Evolutionary conservation across 495 filamentous ascomycete species (phyloP).

Genomic region (Arthonia radiata): DNA sequence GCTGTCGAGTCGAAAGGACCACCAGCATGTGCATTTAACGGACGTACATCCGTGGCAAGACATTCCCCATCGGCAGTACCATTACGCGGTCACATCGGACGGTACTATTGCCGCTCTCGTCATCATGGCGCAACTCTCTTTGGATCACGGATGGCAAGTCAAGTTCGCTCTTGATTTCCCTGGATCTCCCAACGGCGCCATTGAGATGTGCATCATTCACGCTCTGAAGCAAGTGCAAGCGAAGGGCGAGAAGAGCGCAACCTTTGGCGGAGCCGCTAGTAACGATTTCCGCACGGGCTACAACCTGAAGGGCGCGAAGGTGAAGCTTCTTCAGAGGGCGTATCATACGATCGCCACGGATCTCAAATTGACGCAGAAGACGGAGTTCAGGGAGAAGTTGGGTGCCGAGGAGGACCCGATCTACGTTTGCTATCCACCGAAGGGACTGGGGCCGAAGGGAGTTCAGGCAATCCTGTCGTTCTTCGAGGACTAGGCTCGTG

Average conservation of each 20-base stretch:
- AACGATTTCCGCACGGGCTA: constrained; percentile 40
- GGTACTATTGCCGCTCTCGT: constrained; percentile 48
- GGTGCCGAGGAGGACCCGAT: constrained; percentile 51
- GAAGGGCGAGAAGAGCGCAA: constrained; percentile 37
- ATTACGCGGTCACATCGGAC: constrained; percentile 42
- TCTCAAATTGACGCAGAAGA: constrained; percentile 57
- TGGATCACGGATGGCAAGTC: constrained; percentile 59
- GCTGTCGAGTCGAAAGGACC: constrained; percentile 53
- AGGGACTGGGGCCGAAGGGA: constrained; percentile 52
- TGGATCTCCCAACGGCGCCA: constrained; percentile 47
- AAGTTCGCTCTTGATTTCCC: constrained; percentile 79
- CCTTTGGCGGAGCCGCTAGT: constrained; percentile 57
- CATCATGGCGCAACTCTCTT: constrained; percentile 47
- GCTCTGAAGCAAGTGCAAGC: constrained; percentile 45
- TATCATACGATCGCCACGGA: constrained; percentile 56
- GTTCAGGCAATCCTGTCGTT: constrained; percentile 57
- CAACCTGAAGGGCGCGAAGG: constrained; percentile 46
- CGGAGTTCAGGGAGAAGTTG: constrained; percentile 68
- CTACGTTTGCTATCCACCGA: constrained; percentile 60
- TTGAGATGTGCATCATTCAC: constrained; percentile 53
- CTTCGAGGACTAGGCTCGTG: constrained; percentile 59
- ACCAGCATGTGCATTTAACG: constrained; percentile 53
- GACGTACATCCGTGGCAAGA: constrained; percentile 67
- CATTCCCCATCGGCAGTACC: constrained; percentile 51
- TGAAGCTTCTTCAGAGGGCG: constrained; percentile 47